Base-by-base conservation (phyloP, 2,329 filamentous ascomycete species). In the Cryphonectria japonica region DNA sequence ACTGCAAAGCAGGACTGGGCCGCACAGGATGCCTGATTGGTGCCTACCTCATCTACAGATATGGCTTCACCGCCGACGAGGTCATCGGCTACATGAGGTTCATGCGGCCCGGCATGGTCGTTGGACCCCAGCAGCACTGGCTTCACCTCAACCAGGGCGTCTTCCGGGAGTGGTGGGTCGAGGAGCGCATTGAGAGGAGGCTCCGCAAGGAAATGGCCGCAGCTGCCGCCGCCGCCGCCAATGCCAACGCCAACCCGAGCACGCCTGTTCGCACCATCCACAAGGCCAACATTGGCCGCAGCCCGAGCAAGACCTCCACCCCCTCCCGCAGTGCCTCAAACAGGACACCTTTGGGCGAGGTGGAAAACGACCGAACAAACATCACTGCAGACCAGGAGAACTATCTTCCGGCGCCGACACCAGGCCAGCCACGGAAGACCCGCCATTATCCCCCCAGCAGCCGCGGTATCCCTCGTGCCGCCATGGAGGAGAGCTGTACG, bases 131-230 rank as follows among this genome's bases (percentile, higher is more conserved):
- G 80, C 96, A 99, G 83, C 96, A 99, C 83, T 99, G 96, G 96
- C 88, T 99, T 69, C 96, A 99, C 79, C 88, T 99, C 73, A 98
- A 99, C 84, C 96, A 99, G 82, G 93, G 93, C 50, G 91, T 93
- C 50, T 99, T 99, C 89, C 90, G 96, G n/a, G 94, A 98, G 82
- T 99, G 96, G 96, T 98, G 95, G 93, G 88, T 96, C 77, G 94
- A 94, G 83, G 93, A 95, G 83, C 93, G 94, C 78, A 83, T 95
- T 71, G 92, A 94, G 80, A 89, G 87, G 69, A 89, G 87, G 79
- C 82, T 90, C 68, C 83, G 88, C 63, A 89, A 87, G 79, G 88
- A 91, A 78, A 83, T 88, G 77, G 84, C 87, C 26, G 82, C 81
- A 11, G 74, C 71, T 67, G 82, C 81, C 11, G 74, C 71, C 68